These are phyloP conservation scores for Geotrichum macrosporum DNA, from an alignment of 1,139 yeast species.

Conservation along the genomic window DNA sequence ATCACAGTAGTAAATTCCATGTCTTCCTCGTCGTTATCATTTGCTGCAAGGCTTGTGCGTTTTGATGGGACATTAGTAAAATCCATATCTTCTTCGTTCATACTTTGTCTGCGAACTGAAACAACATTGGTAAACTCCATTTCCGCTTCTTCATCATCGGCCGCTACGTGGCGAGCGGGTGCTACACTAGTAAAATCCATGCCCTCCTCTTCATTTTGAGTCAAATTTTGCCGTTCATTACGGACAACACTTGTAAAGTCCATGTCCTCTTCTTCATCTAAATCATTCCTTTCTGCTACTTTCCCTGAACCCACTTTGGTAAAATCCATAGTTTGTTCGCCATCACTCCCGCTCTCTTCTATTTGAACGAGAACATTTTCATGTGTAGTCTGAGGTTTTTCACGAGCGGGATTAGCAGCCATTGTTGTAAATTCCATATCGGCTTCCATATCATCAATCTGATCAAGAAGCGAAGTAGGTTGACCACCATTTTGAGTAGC, in stretches of 20 bases:
- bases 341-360: slow-evolving; percentile 4
- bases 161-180: not conserved
- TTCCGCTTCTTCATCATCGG: not conserved
- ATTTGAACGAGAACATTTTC: not conserved
- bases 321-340: slow-evolving; percentile 8
- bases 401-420: not conserved
- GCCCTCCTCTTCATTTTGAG: slow-evolving; percentile 16
- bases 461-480: not conserved
- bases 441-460: slow-evolving; percentile 1
- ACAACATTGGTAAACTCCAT: not conserved
- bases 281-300: not conserved
- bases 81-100: slow-evolving; percentile 13
- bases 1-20: slow-evolving; percentile 6
- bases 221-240: too few species aligned
- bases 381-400: not conserved
- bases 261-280: slow-evolving; percentile 18
- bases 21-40: not conserved
- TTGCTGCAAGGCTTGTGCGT: not conserved
- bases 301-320: not conserved
- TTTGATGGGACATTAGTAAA: slow-evolving; percentile 2
- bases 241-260: slow-evolving; percentile 17
- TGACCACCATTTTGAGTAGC: not conserved
- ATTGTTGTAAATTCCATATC: slow-evolving; percentile 8
- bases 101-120: not conserved
- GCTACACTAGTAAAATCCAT: slow-evolving; percentile 23